Evolutionary conservation across 352 stramenopile genomes (phyloP).

Genomic region (Hyaloperonospora arabidopsidis): DNA sequence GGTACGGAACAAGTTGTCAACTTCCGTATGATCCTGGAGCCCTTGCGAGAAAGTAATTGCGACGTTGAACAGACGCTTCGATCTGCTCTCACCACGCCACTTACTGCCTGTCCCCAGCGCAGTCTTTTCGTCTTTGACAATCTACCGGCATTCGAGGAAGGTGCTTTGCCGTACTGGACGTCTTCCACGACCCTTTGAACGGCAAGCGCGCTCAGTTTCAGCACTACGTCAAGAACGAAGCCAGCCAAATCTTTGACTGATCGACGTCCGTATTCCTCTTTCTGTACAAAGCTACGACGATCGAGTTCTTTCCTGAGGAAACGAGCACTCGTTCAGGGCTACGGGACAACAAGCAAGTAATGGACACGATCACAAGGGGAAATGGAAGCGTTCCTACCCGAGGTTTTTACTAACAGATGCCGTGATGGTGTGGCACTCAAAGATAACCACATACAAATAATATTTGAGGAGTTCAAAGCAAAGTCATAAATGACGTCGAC

Average conservation of each 20-base stretch:
- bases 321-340: not conserved
- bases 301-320: constrained; percentile 5
- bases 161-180: constrained; percentile 50
- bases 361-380: constrained; percentile 33
- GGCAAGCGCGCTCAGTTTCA: constrained; percentile 56
- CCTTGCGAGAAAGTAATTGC: constrained; percentile 27
- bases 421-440: constrained; percentile 19
- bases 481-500: constrained; percentile 21
- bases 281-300: constrained; percentile 33
- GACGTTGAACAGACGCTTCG: constrained; percentile 45
- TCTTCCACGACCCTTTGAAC: constrained; percentile 65
- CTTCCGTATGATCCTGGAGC: constrained; percentile 26
- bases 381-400: constrained; percentile 53
- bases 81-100: constrained; percentile 22
- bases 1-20: constrained; percentile 24
- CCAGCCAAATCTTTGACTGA: constrained; percentile 39
- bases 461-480: constrained; percentile 14
- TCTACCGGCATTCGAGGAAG: constrained; percentile 37
- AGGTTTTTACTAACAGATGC: constrained; percentile 49
- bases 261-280: constrained; percentile 55
- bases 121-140: constrained; percentile 50
- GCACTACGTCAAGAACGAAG: constrained; percentile 21
- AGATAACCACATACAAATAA: constrained; percentile 5
- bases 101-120: constrained; percentile 39
- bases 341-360: constrained; percentile 28